Evolutionary conservation across 148 eudicot genomes (phyloP).

Genomic region (Hydrangea macrophylla): DNA sequence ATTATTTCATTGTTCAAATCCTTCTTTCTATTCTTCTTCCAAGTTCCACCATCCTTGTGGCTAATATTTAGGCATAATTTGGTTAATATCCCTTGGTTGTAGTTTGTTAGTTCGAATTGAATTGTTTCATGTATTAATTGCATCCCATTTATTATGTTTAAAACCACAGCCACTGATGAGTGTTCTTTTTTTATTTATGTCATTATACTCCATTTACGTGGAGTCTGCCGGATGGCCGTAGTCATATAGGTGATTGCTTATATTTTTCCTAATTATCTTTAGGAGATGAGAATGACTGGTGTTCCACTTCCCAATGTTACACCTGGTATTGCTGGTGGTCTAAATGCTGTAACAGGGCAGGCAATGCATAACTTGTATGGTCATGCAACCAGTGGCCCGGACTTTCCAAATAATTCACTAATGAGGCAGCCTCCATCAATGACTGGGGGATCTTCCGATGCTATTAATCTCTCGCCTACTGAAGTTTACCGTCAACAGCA

Average conservation of each 20-base stretch:
- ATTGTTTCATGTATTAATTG: not conserved
- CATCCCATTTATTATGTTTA: not conserved
- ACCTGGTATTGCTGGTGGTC: conserved; percentile 41
- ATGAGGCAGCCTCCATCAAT: conserved; percentile 50
- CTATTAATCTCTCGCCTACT: conserved; percentile 49
- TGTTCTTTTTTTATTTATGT: not conserved
- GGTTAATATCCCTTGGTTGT: not conserved
- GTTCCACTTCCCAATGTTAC: conserved; percentile 41
- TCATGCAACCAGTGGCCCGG: conserved; percentile 45
- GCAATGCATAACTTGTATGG: conserved; percentile 51
- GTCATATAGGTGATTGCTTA: not conserved
- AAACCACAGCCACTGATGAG: not conserved
- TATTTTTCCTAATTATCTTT: conserved; percentile 12
- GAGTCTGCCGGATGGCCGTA: not conserved
- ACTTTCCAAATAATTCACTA: conserved; percentile 46
- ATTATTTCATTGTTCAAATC: not conserved
- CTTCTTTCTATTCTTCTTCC: not conserved
- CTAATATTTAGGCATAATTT: not conserved
- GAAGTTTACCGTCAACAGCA: conserved; percentile 81
- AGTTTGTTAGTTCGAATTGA: not conserved
- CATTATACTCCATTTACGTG: not conserved
- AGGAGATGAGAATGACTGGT: conserved; percentile 63
- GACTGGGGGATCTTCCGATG: conserved; percentile 51
- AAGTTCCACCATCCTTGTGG: not conserved
- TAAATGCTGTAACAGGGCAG: conserved; percentile 35